Conservation (phyloP, 805 yeast species). For the Kluyveromyces starmeri region DNA sequence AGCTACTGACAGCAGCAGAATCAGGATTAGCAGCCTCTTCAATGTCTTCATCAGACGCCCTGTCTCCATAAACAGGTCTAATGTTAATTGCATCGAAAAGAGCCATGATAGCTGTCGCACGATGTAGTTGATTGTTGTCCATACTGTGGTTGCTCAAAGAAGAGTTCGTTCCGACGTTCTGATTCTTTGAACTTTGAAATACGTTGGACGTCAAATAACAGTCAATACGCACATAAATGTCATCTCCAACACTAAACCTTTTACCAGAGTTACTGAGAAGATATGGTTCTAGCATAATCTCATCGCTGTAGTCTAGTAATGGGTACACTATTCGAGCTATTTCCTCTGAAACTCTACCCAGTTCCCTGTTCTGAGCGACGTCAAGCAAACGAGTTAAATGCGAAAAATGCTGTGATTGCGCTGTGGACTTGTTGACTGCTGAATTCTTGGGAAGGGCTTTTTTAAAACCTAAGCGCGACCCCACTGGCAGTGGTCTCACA, state of each 20-base stretch:
- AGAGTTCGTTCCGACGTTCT: constrained; percentile 35
- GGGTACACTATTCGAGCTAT: constrained; percentile 60
- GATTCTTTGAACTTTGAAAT: constrained; percentile 18
- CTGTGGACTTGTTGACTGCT: not conserved
- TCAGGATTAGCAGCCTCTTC: constrained; percentile 14
- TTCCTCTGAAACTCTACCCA: constrained; percentile 70
- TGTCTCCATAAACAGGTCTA: constrained; percentile 11
- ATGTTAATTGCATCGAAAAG: constrained; percentile 45
- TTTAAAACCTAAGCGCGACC: constrained; percentile 14
- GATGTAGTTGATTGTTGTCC: constrained; percentile 40
- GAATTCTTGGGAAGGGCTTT: constrained; percentile 1
- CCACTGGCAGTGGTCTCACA: constrained; percentile 25
- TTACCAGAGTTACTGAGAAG: constrained; percentile 42
- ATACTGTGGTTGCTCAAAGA: constrained; percentile 14
- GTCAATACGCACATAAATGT: constrained; percentile 61
- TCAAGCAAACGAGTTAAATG: constrained; percentile 27
- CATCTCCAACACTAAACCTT: constrained; percentile 64
- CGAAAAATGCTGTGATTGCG: not conserved
- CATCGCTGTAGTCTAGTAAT: constrained; percentile 42
- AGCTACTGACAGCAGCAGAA: constrained; percentile 6
- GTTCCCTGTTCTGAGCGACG: constrained; percentile 37
- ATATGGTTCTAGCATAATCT: constrained; percentile 48
- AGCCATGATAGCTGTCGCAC: constrained; percentile 46
- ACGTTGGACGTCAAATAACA: constrained; percentile 41
- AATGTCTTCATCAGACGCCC: constrained; percentile 23